phyloP scores from a whole-genome alignment of 2,329 filamentous ascomycete genomes.

The Aspergillus ruber region DNA sequence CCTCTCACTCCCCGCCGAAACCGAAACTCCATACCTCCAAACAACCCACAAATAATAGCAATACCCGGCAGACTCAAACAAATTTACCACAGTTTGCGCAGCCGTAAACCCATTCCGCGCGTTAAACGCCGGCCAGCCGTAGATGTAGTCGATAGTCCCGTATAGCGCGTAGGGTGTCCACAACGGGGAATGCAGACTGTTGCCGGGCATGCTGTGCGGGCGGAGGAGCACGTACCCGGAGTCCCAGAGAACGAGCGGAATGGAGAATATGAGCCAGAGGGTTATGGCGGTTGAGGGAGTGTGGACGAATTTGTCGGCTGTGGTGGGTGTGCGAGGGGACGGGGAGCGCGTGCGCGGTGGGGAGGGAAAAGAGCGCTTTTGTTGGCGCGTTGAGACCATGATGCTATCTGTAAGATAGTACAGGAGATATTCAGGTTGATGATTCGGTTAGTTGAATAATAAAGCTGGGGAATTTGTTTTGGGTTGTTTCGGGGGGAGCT shows the following conservation, averaged over 20 bases:
- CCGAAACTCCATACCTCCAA: constrained; percentile 34
- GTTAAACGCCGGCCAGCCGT: constrained; percentile 68
- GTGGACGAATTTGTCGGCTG: constrained; percentile 46
- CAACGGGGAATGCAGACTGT: constrained; percentile 62
- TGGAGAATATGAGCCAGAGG: constrained; percentile 65
- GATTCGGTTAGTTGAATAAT: too few species aligned
- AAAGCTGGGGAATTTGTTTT: too few species aligned
- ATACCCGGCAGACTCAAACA: constrained; percentile 62
- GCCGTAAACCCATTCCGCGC: constrained; percentile 66
- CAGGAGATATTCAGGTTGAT: constrained; percentile 30
- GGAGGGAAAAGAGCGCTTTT: constrained; percentile 46
- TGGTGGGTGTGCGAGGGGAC: constrained; percentile 10
- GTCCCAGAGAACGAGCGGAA: constrained; percentile 80
- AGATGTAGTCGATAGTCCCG: constrained; percentile 70
- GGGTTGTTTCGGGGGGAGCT: too few species aligned
- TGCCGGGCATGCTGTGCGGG: constrained; percentile 75
- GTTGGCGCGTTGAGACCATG: constrained; percentile 52
- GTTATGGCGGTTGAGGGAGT: constrained; percentile 55
- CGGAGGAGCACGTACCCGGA: constrained; percentile 70
- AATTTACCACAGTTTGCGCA: constrained; percentile 65
- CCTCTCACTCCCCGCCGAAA: constrained; percentile 18
- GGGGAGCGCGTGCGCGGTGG: constrained; percentile 20
- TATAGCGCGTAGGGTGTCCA: constrained; percentile 77
- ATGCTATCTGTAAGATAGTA: too few species aligned
- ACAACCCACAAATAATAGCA: constrained; percentile 55